Percentiles rank a stretch among this genome's conserved stretches.
Conservation (phyloP, 352 stramenopile genomes). For the Phytopythium ostracodes region DNA sequence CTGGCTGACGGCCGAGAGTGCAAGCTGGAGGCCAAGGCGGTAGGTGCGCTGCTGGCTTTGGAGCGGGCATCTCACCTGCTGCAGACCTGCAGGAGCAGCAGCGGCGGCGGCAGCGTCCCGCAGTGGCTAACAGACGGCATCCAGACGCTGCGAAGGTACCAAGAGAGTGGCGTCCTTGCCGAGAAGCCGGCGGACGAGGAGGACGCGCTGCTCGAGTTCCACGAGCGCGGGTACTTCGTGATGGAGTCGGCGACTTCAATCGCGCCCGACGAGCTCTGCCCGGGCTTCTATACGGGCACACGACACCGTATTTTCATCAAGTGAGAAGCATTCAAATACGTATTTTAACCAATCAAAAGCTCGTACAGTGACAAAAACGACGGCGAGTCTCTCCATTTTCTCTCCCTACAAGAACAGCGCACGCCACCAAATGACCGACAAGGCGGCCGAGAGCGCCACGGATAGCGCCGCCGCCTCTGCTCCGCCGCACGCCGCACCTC, state of each 20-base stretch:
- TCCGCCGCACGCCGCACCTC: background rate
- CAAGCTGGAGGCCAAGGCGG: conserved; percentile 52
- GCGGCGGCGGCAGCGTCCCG: background rate
- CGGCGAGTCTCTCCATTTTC: background rate
- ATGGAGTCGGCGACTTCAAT: conserved; percentile 54
- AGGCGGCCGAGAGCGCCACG: background rate
- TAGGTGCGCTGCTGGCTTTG: conserved; percentile 35
- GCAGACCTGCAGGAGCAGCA: conserved; percentile 7
- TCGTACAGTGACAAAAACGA: too few relatives aligned
- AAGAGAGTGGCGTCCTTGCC: background rate
- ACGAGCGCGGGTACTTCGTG: conserved; percentile 57
- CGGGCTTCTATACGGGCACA: conserved; percentile 31
- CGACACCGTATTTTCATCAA: background rate
- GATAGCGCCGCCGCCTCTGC: background rate
- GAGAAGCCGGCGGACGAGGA: conserved; percentile 10
- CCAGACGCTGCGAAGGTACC: conserved; percentile 29
- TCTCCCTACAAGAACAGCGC: conserved; percentile 7
- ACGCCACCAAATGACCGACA: background rate
- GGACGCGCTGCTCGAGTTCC: conserved; percentile 27
- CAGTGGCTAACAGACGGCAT: conserved; percentile 42
- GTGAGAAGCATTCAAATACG: background rate
- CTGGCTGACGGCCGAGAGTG: conserved; percentile 45
- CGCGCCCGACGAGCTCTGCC: conserved; percentile 46
- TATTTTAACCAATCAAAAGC: too few relatives aligned
- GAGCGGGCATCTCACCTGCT: conserved; percentile 45